Evolutionary conservation across 441 rosid genomes (phyloP).

Genomic region (Croton setiger): DNA sequence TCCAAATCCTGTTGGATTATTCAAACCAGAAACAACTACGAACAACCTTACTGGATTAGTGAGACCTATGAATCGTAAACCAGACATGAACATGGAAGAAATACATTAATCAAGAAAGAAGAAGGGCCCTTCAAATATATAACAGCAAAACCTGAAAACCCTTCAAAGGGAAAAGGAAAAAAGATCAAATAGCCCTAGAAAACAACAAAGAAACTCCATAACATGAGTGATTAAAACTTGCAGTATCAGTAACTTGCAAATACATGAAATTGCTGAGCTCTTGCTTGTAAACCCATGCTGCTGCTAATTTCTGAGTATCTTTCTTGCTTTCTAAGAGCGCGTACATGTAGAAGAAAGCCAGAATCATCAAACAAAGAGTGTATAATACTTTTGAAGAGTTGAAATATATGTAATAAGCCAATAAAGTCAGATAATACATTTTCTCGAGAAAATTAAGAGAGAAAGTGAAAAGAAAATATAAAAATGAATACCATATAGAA

Average conservation of each 20-base stretch:
- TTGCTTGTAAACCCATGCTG: conserved; percentile 9
- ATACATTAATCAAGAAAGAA: too few species aligned
- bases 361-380: conserved; percentile 17
- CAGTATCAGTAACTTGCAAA: not conserved
- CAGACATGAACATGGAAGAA: too few species aligned
- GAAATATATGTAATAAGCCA: conserved; percentile 30
- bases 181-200: not conserved
- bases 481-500: too few species aligned
- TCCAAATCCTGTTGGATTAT: too few species aligned
- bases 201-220: conserved; percentile 4
- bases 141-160: not conserved
- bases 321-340: not conserved
- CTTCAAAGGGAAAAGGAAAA: not conserved
- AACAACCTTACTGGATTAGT: too few species aligned
- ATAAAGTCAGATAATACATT: conserved; percentile 27
- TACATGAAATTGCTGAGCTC: conserved; percentile 7
- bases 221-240: conserved; percentile 9
- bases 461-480: too few species aligned
- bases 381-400: conserved; percentile 23
- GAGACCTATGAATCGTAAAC: too few species aligned
- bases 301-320: conserved; percentile 16
- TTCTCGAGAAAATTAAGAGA: not conserved
- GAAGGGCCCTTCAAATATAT: not conserved
- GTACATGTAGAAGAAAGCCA: conserved; percentile 22
- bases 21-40: too few species aligned